phyloP scores from a whole-genome alignment of 305 asterid genomes.

The Euphrasia arctica region DNA sequence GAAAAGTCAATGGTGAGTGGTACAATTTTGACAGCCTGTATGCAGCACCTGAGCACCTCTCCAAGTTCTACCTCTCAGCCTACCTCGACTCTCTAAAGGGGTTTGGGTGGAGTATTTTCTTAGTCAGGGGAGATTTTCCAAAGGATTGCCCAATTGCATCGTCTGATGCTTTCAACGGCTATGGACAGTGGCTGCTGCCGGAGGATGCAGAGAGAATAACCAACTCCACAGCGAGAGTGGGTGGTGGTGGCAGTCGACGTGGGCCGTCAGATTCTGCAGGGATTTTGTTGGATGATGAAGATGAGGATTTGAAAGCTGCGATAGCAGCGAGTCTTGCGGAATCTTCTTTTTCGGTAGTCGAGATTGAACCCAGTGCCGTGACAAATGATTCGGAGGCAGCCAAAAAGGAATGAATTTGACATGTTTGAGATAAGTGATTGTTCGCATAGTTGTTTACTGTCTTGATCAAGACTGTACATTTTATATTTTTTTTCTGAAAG shows the following conservation, averaged over 20 bases:
- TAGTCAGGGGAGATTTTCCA: slow-evolving; percentile 38
- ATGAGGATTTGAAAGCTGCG: slow-evolving; percentile 90
- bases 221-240: neutral
- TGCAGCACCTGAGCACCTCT: slow-evolving; percentile 94
- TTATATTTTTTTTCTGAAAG: no score
- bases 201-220: slow-evolving; percentile 57
- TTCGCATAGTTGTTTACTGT: no score
- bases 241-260: neutral
- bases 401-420: no score
- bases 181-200: slow-evolving; percentile 89
- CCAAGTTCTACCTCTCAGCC: slow-evolving; percentile 94
- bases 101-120: slow-evolving; percentile 91
- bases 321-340: slow-evolving; percentile 90
- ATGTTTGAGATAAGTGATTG: no score
- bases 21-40: slow-evolving; percentile 86
- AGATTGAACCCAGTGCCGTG: no score
- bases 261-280: slow-evolving; percentile 16
- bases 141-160: slow-evolving; percentile 69
- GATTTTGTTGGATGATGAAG: slow-evolving; percentile 51
- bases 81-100: slow-evolving; percentile 80
- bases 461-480: no score
- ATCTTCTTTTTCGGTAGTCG: slow-evolving; percentile 29
- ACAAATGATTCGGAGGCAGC: no score
- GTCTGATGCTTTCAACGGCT: slow-evolving; percentile 33
- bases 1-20: slow-evolving; percentile 20